Evolutionary conservation across 1,284 basidiomycete species (phyloP), one percentile per base, ranked within the genome.

Genomic region (Marasmius oreades): DNA sequence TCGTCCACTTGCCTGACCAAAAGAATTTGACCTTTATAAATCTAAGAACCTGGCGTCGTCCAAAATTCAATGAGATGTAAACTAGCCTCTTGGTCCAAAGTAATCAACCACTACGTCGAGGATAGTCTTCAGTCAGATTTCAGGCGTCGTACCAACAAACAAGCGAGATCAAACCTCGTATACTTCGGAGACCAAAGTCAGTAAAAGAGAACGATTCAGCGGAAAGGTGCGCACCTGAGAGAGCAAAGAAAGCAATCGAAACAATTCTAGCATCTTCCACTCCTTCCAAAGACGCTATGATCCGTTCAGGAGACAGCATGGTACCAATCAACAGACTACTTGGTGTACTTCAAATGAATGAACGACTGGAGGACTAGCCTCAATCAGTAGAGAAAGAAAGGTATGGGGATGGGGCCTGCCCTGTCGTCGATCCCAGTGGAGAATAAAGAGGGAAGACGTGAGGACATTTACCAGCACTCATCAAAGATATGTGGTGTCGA

Each of bases 31-130:
- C 62, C 74, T 75, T 31, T 31, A 37, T 18, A 55, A 16, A 6
- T 14, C 31, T 12, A 53, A 18, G 34, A 51, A 22, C 20, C 16
- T 18, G n/a, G n/a, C n/a, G n/a, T n/a, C n/a, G n/a, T n/a, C n/a
- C n/a, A n/a, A n/a, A n/a, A 33, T 18, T 42, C 20, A n/a, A 5
- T 4, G 24, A 6, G 2, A 23, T 22, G 51, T 33, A 36, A 12
- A 42, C 55, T 26, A 47, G 70, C 73, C 65, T 76, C 74, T 37
- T 72, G 65, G 53, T 73, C 70, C 14, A 76, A 53, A 11, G 73
- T 76, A 55, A 74, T 66, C 34, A 68, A n/a, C 61, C 70, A 73
- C 61, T 76, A 44, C 23, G 4, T 18, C 31, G 26, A 26, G 18
- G 18, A 2, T 48, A 26, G 44, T 23, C 53, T 31, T 51, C 28